Evolutionary conservation across 192 early-diverging fungal species (phyloP).

Genomic region (Endogone sp.): DNA sequence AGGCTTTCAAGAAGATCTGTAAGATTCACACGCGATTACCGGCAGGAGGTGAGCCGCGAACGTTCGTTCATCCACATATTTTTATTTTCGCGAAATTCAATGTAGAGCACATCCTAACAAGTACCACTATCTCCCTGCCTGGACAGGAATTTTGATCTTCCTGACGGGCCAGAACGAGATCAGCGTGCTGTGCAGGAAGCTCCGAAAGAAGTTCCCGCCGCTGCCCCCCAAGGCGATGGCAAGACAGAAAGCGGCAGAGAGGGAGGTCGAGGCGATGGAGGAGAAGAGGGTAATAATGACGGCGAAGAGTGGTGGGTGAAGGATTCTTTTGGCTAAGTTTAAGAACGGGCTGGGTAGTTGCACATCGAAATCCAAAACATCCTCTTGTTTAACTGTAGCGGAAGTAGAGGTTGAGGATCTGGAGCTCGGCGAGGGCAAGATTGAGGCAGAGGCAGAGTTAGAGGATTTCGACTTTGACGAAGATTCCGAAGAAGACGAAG

Average conservation of each 20-base stretch:
- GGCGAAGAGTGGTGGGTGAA: conserved; percentile 34
- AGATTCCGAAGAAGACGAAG: conserved; percentile 58
- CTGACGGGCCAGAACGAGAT: conserved; percentile 96
- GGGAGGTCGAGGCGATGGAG: conserved; percentile 13
- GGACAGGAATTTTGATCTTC: conserved; percentile 81
- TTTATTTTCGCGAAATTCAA: too few relatives aligned
- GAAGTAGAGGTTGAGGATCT: conserved; percentile 61
- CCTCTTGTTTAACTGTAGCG: conserved; percentile 17
- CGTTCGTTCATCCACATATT: not conserved
- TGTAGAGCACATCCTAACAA: too few relatives aligned
- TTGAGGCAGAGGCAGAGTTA: conserved; percentile 40
- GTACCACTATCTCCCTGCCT: not conserved
- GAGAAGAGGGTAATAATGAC: conserved; percentile 3
- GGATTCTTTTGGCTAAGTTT: not conserved
- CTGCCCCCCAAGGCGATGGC: conserved; percentile 27
- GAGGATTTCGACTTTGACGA: conserved; percentile 34
- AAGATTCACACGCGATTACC: conserved; percentile 96
- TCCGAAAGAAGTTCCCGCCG: conserved; percentile 70
- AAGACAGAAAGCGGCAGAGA: conserved; percentile 24
- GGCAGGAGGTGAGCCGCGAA: conserved; percentile 52
- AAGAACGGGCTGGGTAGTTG: not conserved
- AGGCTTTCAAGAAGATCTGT: conserved; percentile 86
- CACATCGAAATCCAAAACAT: not conserved
- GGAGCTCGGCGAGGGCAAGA: conserved; percentile 46
- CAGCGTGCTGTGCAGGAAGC: conserved; percentile 64